phyloP scores from a whole-genome alignment of 805 yeast species.

The Starmerella khaoyaiensis region DNA sequence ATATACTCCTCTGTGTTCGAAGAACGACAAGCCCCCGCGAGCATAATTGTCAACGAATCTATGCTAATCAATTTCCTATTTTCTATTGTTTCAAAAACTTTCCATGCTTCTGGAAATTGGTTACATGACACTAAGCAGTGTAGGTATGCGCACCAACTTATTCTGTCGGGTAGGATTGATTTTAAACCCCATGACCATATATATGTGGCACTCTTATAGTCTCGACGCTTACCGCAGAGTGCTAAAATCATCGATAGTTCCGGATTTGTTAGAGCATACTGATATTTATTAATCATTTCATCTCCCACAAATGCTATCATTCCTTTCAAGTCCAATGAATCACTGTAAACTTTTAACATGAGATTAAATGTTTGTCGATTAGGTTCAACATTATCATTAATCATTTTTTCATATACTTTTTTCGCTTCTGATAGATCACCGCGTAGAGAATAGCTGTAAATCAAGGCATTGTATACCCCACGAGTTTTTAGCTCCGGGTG shows the following conservation, averaged over 20 bases:
- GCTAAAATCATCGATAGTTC: slow-evolving; percentile 23
- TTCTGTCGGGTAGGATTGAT: slow-evolving; percentile 20
- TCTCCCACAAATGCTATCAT: slow-evolving; percentile 24
- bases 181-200: slow-evolving; percentile 23
- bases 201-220: slow-evolving; percentile 21
- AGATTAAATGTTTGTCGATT: slow-evolving; percentile 27
- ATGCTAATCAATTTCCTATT: slow-evolving; percentile 12
- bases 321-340: slow-evolving; percentile 29
- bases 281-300: slow-evolving; percentile 17
- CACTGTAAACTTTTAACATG: slow-evolving; percentile 29
- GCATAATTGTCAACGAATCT: slow-evolving; percentile 21
- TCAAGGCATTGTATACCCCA: slow-evolving; percentile 35
- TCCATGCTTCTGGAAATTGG: slow-evolving; percentile 26
- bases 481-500: slow-evolving; percentile 36
- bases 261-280: slow-evolving; percentile 18
- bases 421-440: slow-evolving; percentile 31
- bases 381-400: slow-evolving; percentile 24
- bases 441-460: slow-evolving; percentile 32
- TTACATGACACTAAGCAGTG: slow-evolving; percentile 24
- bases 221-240: slow-evolving; percentile 24
- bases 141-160: slow-evolving; percentile 28
- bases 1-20: neutral
- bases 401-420: slow-evolving; percentile 29
- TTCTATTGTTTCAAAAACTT: slow-evolving; percentile 24
- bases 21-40: slow-evolving; percentile 19